A percentile compares a stretch with the other conserved stretches of the same genome.
Evolutionary conservation across 305 asterid genomes (phyloP).

Genomic region (Fraxinus ornus): DNA sequence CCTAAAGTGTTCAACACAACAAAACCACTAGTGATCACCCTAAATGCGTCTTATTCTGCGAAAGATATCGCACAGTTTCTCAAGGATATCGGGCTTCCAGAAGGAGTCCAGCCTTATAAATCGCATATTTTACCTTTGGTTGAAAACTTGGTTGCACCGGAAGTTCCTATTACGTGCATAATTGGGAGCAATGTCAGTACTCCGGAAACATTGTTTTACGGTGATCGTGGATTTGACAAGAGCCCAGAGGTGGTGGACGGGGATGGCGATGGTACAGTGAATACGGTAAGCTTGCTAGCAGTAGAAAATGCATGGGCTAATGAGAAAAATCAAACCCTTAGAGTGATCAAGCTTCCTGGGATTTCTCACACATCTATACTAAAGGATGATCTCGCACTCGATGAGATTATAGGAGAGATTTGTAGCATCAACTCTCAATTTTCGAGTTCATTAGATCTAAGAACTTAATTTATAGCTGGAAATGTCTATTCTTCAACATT

Average conservation of each 20-base stretch:
- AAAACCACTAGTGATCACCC: constrained; percentile 42
- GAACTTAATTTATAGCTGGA: neutral
- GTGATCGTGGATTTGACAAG: constrained; percentile 54
- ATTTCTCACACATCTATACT: constrained; percentile 59
- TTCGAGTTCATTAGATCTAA: constrained; percentile 23
- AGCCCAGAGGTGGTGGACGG: constrained; percentile 64
- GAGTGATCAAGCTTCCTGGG: constrained; percentile 57
- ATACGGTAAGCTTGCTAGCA: constrained; percentile 67
- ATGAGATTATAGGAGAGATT: constrained; percentile 40
- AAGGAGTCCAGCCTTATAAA: constrained; percentile 56
- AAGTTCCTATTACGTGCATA: constrained; percentile 59
- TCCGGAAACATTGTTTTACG: constrained; percentile 51
- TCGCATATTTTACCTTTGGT: constrained; percentile 62
- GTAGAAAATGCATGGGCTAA: constrained; percentile 45
- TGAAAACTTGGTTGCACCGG: constrained; percentile 31
- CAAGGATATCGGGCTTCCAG: constrained; percentile 54
- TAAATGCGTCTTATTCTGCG: constrained; percentile 40
- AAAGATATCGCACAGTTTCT: constrained; percentile 48
- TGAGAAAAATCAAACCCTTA: constrained; percentile 34
- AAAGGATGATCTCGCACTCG: constrained; percentile 48
- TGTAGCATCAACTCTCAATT: constrained; percentile 39
- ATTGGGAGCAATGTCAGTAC: constrained; percentile 65
- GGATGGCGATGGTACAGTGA: constrained; percentile 91
- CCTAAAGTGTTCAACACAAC: constrained; percentile 40
- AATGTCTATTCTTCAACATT: neutral